Percentiles rank a stretch among this genome's conserved stretches.
phyloP scores from a whole-genome alignment of 164 flowering plant species.

The Nymphaea thermarum region DNA sequence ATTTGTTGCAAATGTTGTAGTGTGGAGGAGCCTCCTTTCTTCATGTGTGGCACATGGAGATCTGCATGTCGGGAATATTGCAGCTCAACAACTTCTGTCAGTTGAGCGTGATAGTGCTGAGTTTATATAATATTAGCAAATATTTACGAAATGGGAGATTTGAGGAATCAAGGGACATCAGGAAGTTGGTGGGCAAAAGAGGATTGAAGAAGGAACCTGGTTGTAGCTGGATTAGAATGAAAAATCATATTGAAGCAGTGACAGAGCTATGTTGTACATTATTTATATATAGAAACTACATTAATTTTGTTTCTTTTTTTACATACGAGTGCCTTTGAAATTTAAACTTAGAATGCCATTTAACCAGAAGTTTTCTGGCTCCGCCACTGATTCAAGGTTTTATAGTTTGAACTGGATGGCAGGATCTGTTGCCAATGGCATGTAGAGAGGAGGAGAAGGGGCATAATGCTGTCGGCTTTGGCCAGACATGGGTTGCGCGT shows the following conservation, averaged over 20 bases:
- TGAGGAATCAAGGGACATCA: constrained; percentile 9
- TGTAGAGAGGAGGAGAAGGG: too few species aligned
- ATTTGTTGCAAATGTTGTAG: constrained; percentile 12
- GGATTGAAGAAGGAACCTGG: constrained; percentile 16
- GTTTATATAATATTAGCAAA: constrained; percentile 18
- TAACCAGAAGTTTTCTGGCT: too few species aligned
- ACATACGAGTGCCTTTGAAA: too few species aligned
- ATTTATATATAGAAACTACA: too few species aligned
- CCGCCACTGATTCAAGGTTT: too few species aligned
- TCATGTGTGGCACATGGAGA: constrained; percentile 15
- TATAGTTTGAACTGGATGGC: too few species aligned
- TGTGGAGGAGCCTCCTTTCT: constrained; percentile 21
- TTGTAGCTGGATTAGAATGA: constrained; percentile 13
- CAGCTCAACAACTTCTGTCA: constrained; percentile 15
- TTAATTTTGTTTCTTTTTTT: too few species aligned
- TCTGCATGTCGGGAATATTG: constrained; percentile 16
- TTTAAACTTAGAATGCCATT: too few species aligned
- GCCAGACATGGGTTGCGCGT: too few species aligned
- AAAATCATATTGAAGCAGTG: not conserved
- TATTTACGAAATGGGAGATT: constrained; percentile 11
- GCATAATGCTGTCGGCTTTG: too few species aligned
- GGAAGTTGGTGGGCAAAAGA: constrained; percentile 13
- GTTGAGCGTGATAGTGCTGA: constrained; percentile 18
- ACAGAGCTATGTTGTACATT: too few species aligned
- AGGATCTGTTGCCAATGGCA: too few species aligned